These are phyloP conservation scores for Tolypocladium inflatum DNA, from an alignment of 2,329 filamentous ascomycete genomes.

Conservation along the genomic window DNA sequence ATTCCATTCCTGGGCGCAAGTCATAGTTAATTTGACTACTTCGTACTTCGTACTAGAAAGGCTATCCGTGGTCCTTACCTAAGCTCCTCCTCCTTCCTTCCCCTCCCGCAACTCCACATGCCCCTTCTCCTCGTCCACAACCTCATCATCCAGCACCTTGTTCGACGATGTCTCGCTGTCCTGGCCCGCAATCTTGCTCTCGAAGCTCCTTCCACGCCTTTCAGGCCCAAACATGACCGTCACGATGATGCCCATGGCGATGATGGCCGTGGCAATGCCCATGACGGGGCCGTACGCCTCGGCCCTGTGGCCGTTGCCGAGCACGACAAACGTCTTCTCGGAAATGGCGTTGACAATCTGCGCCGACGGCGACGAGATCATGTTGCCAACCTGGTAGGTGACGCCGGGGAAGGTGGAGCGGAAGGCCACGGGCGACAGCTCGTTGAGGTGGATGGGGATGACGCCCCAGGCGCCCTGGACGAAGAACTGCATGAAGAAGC, in stretches of 20 bases:
- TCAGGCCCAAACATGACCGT: constrained; percentile 66
- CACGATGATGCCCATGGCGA: constrained; percentile 57
- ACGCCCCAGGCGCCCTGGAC: constrained; percentile 59
- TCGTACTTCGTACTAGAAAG: no score
- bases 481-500: constrained; percentile 63
- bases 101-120: constrained; percentile 6
- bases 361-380: constrained; percentile 61
- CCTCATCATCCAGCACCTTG: constrained; percentile 17
- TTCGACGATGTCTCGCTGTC: constrained; percentile 11
- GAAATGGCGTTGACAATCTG: constrained; percentile 72
- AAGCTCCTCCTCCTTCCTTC: background rate
- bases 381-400: constrained; percentile 67
- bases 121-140: constrained; percentile 20
- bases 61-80: no score
- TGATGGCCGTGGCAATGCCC: constrained; percentile 69
- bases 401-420: constrained; percentile 62
- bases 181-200: constrained; percentile 38
- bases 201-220: constrained; percentile 62
- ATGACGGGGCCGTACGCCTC: constrained; percentile 68
- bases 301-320: constrained; percentile 43
- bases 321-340: constrained; percentile 49
- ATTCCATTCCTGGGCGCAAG: background rate
- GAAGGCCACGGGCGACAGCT: constrained; percentile 61
- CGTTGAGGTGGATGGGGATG: constrained; percentile 65
- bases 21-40: background rate